Evolutionary conservation across 2,329 filamentous ascomycete genomes (phyloP).

Genomic region (Graphilbum sp.): DNA sequence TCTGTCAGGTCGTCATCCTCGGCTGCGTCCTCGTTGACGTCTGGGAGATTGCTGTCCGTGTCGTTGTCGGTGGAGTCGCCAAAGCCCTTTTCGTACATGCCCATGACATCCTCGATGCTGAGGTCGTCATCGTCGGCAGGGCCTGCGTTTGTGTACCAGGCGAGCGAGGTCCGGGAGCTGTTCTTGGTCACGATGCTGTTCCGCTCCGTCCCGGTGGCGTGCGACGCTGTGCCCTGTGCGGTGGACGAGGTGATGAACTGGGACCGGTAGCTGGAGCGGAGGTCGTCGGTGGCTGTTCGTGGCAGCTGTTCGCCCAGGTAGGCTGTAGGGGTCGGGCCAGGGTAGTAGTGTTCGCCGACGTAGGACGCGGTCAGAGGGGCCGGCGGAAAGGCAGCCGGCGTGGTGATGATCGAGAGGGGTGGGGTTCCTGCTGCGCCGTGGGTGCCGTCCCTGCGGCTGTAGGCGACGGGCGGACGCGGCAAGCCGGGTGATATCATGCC

Average conservation of each 20-base stretch:
- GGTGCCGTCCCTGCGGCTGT: constrained; percentile 19
- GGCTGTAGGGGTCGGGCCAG: too few species aligned
- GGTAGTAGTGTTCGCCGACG: too few species aligned
- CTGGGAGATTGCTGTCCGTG: constrained; percentile 16
- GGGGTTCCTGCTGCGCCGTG: constrained; percentile 1
- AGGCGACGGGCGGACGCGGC: constrained; percentile 15
- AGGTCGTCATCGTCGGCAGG: constrained; percentile 35
- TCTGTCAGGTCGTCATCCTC: constrained; percentile 14
- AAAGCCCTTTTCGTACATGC: constrained; percentile 51
- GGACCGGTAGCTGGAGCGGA: constrained; percentile 39
- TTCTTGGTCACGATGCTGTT: constrained; percentile 69
- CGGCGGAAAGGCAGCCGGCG: not conserved
- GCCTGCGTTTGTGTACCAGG: constrained; percentile 24
- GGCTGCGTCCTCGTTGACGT: too few species aligned
- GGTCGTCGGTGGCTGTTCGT: constrained; percentile 34
- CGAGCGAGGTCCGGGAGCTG: constrained; percentile 50
- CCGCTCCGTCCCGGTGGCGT: constrained; percentile 49
- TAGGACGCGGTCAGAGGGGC: too few species aligned
- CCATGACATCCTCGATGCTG: constrained; percentile 53
- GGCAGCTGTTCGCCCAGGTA: constrained; percentile 17
- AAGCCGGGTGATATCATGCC: constrained; percentile 10
- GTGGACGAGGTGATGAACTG: constrained; percentile 38
- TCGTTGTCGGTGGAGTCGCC: constrained; percentile 29
- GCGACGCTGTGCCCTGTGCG: constrained; percentile 32
- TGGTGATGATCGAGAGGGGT: constrained; percentile 2